Evolutionary conservation across 2,329 filamentous ascomycete species (phyloP), one percentile per base, ranked within the genome.

Genomic region (Nemania abortiva): DNA sequence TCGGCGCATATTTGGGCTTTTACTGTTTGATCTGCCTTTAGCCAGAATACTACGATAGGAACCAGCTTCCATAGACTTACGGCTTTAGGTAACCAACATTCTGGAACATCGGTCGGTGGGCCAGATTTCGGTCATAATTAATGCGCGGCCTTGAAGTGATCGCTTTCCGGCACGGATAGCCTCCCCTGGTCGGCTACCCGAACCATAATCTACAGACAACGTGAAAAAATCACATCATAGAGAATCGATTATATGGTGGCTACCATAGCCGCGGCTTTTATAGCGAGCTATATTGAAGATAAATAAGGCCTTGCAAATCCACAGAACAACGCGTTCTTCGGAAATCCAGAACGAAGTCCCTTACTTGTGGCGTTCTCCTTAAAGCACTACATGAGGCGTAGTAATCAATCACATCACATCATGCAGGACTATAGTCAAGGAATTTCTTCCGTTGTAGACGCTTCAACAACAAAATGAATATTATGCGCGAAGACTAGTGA

Each of bases 11-110:
- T 58, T 15, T 60, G 49, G 31, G 18, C 52, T 64, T 42, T 59
- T 63, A 34, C 34, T 74, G 77, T 81, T 79, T 81, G 79, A 81
- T 81, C 79, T 74, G 70, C 79, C 72, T 81, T 81, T 81, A 81
- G 79, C 80, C 80, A 81, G 77, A 81, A 79, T 79, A 58, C 70
- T 64, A 67, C 62, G 61, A 70, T 65, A 75, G 67, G 57, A 45
- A 60, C 72, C 69, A 65, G 47, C 64, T 70, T 68, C 72, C 68
- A 70, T 71, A 56, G 70, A 37, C 61, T 74, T 69, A 63, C 73
- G 24, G 52, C 55, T 50, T 62, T 66, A 13, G 53, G 34, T 39
- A 65, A 45, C 57, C 63, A 75, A 70, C 70, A 69, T 72, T 78
- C 75, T 78, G 79, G 77, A 79, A 79, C 77, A 77, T 80, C 76